These are phyloP conservation scores for Mortierella sp. DNA, from an alignment of 371 early-diverging fungal genomes.

Conservation along the genomic window DNA sequence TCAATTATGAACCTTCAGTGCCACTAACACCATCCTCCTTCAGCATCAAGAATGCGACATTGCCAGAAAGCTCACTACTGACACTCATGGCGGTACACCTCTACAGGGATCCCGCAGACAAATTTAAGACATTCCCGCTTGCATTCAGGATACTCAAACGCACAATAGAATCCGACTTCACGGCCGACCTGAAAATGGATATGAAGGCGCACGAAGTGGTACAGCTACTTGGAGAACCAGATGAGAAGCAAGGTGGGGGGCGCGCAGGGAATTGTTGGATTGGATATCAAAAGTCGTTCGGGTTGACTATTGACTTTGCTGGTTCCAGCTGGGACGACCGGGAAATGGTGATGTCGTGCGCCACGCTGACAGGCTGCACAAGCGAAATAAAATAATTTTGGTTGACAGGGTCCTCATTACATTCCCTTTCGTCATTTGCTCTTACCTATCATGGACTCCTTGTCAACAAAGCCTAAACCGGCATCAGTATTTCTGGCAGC, in stretches of 20 bases:
- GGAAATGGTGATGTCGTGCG: slow-evolving; percentile 11
- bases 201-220: slow-evolving; percentile 33
- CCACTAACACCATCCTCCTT: slow-evolving; percentile 11
- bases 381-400: background rate
- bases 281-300: slow-evolving; percentile 24
- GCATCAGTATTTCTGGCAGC: slow-evolving; percentile 15
- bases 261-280: slow-evolving; percentile 45
- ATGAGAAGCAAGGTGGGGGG: slow-evolving; percentile 40
- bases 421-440: background rate
- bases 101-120: slow-evolving; percentile 28
- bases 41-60: background rate
- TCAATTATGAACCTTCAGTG: slow-evolving; percentile 29
- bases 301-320: slow-evolving; percentile 22
- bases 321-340: slow-evolving; percentile 30
- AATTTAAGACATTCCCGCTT: slow-evolving; percentile 36
- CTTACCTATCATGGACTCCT: slow-evolving; percentile 16
- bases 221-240: slow-evolving; percentile 35
- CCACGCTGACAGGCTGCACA: slow-evolving; percentile 5
- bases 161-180: background rate
- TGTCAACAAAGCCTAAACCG: slow-evolving; percentile 36
- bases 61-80: slow-evolving; percentile 14
- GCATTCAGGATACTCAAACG: slow-evolving; percentile 7
- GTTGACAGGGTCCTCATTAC: background rate
- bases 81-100: slow-evolving; percentile 35
- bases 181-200: slow-evolving; percentile 19